phyloP scores from a whole-genome alignment of 2,329 filamentous ascomycete genomes.

The Colletotrichum sp. region DNA sequence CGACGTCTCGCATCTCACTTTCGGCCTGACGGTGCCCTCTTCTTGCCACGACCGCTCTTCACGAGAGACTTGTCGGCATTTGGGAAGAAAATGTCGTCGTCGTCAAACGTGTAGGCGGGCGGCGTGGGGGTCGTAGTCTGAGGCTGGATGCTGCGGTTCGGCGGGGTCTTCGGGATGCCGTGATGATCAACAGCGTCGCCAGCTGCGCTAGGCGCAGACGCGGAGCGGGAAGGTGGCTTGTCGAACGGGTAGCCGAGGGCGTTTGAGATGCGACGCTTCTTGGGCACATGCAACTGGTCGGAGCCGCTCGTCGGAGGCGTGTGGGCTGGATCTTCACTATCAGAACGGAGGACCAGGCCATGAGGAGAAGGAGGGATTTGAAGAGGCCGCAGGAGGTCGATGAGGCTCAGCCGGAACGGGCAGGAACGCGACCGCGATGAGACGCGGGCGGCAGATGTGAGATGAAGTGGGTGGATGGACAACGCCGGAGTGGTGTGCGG shows the following conservation, averaged over 20 bases:
- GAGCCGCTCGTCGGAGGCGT: neutral
- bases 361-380: neutral
- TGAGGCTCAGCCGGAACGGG: neutral
- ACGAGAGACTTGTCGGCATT: neutral
- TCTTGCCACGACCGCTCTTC: neutral
- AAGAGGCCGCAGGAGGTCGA: neutral
- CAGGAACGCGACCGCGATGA: neutral
- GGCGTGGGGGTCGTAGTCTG: neutral
- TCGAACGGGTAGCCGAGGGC: neutral
- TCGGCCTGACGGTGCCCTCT: neutral
- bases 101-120: neutral
- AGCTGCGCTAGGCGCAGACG: neutral
- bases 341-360: neutral
- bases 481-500: neutral
- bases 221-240: neutral
- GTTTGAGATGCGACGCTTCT: neutral
- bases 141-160: neutral
- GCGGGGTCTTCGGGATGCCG: neutral
- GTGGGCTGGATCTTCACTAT: neutral
- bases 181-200: neutral
- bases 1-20: neutral
- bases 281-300: neutral
- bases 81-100: conserved; percentile 11
- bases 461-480: neutral
- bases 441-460: neutral